Evolutionary conservation across 768 basidiomycete genomes (phyloP), one percentile per base, ranked within the genome.

Genomic region (Tylopilus plumbeoviolaceoides): DNA sequence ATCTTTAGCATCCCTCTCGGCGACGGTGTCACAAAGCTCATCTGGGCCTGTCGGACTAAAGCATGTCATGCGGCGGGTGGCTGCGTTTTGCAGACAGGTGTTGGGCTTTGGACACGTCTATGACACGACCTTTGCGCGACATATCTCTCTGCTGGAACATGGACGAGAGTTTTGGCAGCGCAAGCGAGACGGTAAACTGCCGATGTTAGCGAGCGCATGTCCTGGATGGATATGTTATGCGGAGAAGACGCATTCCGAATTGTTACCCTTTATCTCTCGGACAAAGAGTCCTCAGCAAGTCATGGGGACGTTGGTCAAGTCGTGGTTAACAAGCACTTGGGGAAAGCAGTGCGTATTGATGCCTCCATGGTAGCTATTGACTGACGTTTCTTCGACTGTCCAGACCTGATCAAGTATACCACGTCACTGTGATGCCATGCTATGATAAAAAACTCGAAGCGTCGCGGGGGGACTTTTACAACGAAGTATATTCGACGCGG

Each of bases 391-490:
- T 2, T 23, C 17, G 31, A 9, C 14, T 15, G 14, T 18, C 23
- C 66, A 95, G 91, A 36, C 92, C 93, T 1, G 76, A 90, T 62
- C 78, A 91, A 60, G 81, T 99, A 42, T 99, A 98, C 66, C 97
- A 99, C 63, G 93, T 98, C 48, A 81, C 92, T 0, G 94, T 98
- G 47, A 98, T 98, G 95, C 95, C 97, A 0, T 99, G 97, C 70
- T 98, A 98, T 71, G 97, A 99, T 78, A 98, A 98, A 73, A 99
- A 99, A 66, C 83, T 99, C 15, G 97, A 99, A 71, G 97, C 97
- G 0, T 98, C 95, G 9, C 81, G 97, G 25, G 81, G 85, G 44
- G 95, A 99, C 65, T 99, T 98, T 65, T 92, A 91, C 65, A 84
- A 85, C 56, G 85, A 87, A 8, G 59, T 80, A 2, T 87, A 91